Base-by-base conservation (phyloP, 2,329 filamentous ascomycete species). In the Ophiostoma novo-ulmi region DNA sequence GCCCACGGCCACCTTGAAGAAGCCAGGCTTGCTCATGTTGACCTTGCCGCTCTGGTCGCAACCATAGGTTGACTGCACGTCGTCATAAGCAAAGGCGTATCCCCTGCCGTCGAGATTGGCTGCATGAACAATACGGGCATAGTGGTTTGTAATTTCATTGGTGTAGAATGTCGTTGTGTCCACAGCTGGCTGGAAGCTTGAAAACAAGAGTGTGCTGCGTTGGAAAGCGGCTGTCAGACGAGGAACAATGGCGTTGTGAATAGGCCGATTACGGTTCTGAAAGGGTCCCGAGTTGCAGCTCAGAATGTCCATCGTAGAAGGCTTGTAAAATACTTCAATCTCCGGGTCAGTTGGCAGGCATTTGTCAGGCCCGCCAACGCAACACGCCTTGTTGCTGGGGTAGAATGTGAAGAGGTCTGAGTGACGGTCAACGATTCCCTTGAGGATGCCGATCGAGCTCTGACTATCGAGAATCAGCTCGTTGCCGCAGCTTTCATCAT, bases 281-380 rank as follows among this genome's bases (percentile, higher is more conserved):
- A 90, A 90, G 0, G 88, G 87, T 0, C 88, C 88, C 1, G 84
- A 87, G 74, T 85, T 88, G 79, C 88, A 91, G 48, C 84, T 85
- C 76, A 91, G 87, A 73, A 92, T 89, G 77, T 92, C 89, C 14
- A 80, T 80, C 1, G 86, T 85, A 1, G 80, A 83, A 0, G 89
- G 89, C 71, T 84, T 82, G 1, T 76, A 71, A 76, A 91, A 92
- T 1, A 61, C 44, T 74, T 82, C 81, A 20, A 63, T 20, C 35
- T 58, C n/a, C 17, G 48, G 48, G 11, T 74, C 73, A 48, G 77
- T 80, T 35, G 81, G 52, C 20, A 22, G n/a, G 22, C 68, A 69
- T 10, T 58, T 14, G 26, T 44, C 61, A 11, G 11, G 41, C 7
- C 14, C 52, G 35, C n/a, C 65, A 8, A 41, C 6, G 39, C 65